phyloP scores from a whole-genome alignment of 2,329 filamentous ascomycete genomes.

The Penicillium sp. region DNA sequence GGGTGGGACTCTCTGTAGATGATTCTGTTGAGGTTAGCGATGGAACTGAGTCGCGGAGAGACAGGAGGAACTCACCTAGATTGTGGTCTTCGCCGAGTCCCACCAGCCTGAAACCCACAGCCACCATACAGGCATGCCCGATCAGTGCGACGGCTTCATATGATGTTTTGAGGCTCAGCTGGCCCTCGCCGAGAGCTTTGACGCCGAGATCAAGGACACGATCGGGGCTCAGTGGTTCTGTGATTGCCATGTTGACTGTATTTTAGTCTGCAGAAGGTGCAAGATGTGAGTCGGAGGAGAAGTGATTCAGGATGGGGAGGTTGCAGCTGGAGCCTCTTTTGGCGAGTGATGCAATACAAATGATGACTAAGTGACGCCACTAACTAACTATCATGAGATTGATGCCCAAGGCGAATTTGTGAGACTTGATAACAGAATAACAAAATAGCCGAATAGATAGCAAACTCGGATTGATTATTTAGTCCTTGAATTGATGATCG shows the following conservation, averaged over 20 bases:
- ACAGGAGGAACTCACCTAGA: constrained; percentile 56
- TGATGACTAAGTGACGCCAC: neutral
- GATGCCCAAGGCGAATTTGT: neutral
- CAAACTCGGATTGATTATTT: too few species aligned
- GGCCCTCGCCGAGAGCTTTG: constrained; percentile 33
- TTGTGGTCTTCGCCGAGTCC: constrained; percentile 84
- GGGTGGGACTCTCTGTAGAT: constrained; percentile 42
- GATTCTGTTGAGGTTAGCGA: constrained; percentile 25
- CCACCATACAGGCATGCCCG: constrained; percentile 79
- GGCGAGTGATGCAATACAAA: constrained; percentile 6
- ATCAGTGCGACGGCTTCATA: constrained; percentile 86
- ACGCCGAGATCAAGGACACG: constrained; percentile 38
- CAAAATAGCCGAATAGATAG: too few species aligned
- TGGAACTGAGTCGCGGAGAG: neutral
- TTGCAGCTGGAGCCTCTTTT: neutral
- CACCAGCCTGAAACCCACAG: constrained; percentile 77
- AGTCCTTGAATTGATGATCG: too few species aligned
- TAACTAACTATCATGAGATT: too few species aligned
- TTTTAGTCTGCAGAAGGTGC: neutral
- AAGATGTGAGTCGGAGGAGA: neutral
- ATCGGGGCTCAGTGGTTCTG: constrained; percentile 32
- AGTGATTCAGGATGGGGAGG: neutral
- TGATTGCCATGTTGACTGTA: constrained; percentile 12
- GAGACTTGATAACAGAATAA: too few species aligned
- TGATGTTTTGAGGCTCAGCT: constrained; percentile 47